Evolutionary conservation across 495 filamentous ascomycete species (phyloP).

Genomic region (Aspergillus cavernicola): DNA sequence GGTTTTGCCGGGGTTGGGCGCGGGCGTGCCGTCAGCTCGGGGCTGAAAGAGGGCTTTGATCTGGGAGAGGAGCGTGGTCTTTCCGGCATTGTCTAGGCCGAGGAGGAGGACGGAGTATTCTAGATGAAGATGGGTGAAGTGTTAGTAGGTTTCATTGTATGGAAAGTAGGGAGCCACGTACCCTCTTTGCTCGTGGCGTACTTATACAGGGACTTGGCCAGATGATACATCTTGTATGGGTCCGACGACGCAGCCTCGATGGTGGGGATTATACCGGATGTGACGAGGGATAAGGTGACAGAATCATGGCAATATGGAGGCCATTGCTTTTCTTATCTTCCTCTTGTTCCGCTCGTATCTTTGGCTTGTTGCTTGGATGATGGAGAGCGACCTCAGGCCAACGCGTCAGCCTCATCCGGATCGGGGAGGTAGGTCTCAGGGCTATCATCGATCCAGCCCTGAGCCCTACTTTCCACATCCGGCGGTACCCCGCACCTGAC

Average conservation of each 20-base stretch:
- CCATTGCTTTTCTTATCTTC: not conserved
- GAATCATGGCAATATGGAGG: constrained; percentile 21
- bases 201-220: constrained; percentile 90
- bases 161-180: constrained; percentile 22
- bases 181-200: constrained; percentile 95
- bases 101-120: constrained; percentile 98
- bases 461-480: constrained; percentile 19
- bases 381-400: constrained; percentile 4
- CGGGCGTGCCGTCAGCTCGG: constrained; percentile 49
- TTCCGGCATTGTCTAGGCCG: constrained; percentile 96
- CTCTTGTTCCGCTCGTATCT: not conserved
- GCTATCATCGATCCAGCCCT: not conserved
- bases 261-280: constrained; percentile 19
- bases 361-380: not conserved
- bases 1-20: constrained; percentile 59
- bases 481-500: not conserved
- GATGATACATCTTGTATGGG: constrained; percentile 77
- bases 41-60: constrained; percentile 84
- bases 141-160: not conserved
- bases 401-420: constrained; percentile 27
- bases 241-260: constrained; percentile 4
- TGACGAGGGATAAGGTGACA: constrained; percentile 9
- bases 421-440: constrained; percentile 34
- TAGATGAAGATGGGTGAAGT: constrained; percentile 23
- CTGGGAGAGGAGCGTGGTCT: constrained; percentile 96